Conservation (phyloP, 2,329 filamentous ascomycete species). For the Calycina marina region DNA sequence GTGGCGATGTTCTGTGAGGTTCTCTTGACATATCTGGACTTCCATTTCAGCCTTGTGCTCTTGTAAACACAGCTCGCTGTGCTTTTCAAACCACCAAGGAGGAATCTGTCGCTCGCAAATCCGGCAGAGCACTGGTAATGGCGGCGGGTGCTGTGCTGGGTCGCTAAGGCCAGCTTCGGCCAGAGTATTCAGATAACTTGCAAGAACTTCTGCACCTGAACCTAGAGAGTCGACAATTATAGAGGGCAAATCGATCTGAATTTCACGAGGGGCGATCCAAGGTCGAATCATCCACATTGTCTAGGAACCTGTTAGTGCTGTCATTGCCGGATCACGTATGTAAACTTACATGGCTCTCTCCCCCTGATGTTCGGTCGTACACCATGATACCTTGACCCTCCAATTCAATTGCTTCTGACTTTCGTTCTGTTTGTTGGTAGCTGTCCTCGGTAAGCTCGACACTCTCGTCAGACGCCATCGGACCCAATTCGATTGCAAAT, state of each 20-base stretch:
- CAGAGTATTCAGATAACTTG: conserved; percentile 79
- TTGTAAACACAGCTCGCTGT: conserved; percentile 88
- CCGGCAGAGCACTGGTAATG: conserved; percentile 76
- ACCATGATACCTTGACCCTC: conserved; percentile 98
- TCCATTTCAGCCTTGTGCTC: conserved; percentile 97
- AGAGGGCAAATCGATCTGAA: conserved; percentile 85
- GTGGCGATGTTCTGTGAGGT: conserved; percentile 80
- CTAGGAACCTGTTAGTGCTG: too few relatives aligned
- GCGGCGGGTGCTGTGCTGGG: conserved; percentile 62
- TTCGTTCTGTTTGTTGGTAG: conserved; percentile 10
- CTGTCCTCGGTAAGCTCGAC: conserved; percentile 13
- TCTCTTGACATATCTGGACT: conserved; percentile 90
- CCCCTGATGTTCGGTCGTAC: conserved; percentile 75
- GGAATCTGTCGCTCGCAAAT: conserved; percentile 96
- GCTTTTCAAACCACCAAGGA: conserved; percentile 99
- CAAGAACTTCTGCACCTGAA: conserved; percentile 85
- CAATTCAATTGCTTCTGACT: conserved; percentile 51
- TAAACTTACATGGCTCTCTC: conserved; percentile 74
- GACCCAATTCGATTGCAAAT: conserved; percentile 58
- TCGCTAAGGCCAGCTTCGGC: conserved; percentile 72
- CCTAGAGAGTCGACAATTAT: conserved; percentile 87
- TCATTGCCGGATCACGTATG: too few relatives aligned
- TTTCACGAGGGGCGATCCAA: conserved; percentile 73
- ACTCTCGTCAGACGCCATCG: conserved; percentile 34
- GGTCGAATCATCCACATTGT: conserved; percentile 99